Evolutionary conservation across 1,284 basidiomycete genomes (phyloP), one percentile per base, ranked within the genome.

Genomic region (Cerioporus squamosus): DNA sequence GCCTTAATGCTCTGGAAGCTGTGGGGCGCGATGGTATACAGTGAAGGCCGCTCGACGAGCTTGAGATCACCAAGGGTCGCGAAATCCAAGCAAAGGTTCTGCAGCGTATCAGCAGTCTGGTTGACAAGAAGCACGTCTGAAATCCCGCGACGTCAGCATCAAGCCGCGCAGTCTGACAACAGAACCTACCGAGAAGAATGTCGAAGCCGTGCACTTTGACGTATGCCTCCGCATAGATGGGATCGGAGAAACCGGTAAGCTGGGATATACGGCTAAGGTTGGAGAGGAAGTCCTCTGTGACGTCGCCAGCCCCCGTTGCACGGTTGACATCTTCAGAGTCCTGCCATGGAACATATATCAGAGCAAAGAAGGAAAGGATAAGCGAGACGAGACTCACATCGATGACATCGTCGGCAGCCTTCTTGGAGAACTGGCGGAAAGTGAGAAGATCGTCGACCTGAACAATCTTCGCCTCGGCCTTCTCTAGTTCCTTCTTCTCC

Each of bases 201-300:
- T 99, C 97, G 72, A 99, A 99, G 53, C 97, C 95, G 68, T 98
- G 94, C 72, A 99, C 95, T 74, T 97, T 97, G 68, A 99, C 96
- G 68, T 96, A 96, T 1, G 97, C 97, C 74, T 99, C 97, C 5
- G 97, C 96, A 69, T 99, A 99, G 59, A 99, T 95, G 1, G 97
- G 94, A 72, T 99, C 97, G 23, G 96, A 98, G 81, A 99, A 99
- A 31, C 96, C 92, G 45, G 97, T 99, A 43, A 99, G 86, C 74
- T 99, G 97, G 10, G 96, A 91, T 63, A 99, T 97, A 43, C 94
- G 86, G 69, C 90, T 95, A 43, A 99, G 83, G 75, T 98, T 98
- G 17, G 95, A 98, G 73, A 98, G 91, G 73, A 99, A 96, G 79
- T 98, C 97, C 76, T 98, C 96, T 54, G 90, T 88, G 15, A 88